Percentiles rank a stretch among this genome's conserved stretches.
phyloP scores from a whole-genome alignment of 2,329 filamentous ascomycete species.

The Pseudocercospora fuligena region DNA sequence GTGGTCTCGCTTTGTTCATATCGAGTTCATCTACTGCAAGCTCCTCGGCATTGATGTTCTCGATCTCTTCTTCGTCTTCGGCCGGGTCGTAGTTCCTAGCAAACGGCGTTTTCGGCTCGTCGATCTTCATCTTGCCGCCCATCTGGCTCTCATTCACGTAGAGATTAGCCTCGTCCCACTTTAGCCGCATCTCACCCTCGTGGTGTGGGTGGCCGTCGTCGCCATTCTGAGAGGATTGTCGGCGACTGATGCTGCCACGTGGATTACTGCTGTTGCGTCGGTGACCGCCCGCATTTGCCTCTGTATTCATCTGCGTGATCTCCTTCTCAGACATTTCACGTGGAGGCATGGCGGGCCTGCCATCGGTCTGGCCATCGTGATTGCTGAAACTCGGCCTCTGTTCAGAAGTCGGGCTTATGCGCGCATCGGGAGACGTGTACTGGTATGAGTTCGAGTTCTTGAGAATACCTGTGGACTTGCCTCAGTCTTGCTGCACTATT shows the following conservation, averaged over 20 bases:
- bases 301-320: conserved; percentile 89
- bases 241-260: conserved; percentile 70
- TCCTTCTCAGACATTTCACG: conserved; percentile 75
- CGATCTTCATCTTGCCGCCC: conserved; percentile 97
- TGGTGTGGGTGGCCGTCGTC: conserved; percentile 46
- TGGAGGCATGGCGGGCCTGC: conserved; percentile 49
- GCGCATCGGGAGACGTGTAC: conserved; percentile 57
- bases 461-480: conserved; percentile 72
- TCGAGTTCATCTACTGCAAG: conserved; percentile 72
- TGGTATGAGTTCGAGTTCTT: conserved; percentile 78
- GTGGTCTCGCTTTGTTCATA: conserved; percentile 48
- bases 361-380: conserved; percentile 37
- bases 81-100: conserved; percentile 87
- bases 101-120: conserved; percentile 97
- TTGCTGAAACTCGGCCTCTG: conserved; percentile 34
- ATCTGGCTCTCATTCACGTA: conserved; percentile 97
- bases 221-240: conserved; percentile 62
- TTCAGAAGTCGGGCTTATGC: conserved; percentile 53
- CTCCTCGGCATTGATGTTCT: conserved; percentile 70
- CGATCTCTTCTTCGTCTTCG: conserved; percentile 81
- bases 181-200: conserved; percentile 74
- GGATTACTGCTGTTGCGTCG: conserved; percentile 79
- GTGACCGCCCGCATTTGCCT: conserved; percentile 88
- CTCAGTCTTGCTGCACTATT: neutral
- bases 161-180: conserved; percentile 98